Percentiles rank a stretch among this genome's conserved stretches.
These are phyloP conservation scores for Microthlaspi erraticum DNA, from an alignment of 345 rosid species.

Conservation along the genomic window DNA sequence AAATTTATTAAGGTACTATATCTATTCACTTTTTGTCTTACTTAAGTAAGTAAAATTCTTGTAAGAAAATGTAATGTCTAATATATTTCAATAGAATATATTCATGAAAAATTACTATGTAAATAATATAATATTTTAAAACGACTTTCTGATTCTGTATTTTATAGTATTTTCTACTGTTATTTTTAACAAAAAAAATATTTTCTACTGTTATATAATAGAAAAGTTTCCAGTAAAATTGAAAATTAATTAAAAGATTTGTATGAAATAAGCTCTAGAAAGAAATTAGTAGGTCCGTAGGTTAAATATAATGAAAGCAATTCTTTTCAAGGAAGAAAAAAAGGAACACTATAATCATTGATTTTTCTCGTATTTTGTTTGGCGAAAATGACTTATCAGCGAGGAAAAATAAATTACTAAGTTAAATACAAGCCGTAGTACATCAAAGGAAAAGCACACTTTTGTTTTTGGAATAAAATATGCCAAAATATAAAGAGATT, in stretches of 20 bases:
- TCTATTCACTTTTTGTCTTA: too few species aligned
- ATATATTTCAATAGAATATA: neutral
- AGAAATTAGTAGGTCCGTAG: conserved; percentile 25
- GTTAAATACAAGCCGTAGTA: conserved; percentile 29
- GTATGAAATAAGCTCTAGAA: neutral
- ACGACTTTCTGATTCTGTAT: neutral
- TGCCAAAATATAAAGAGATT: neutral
- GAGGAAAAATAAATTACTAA: conserved; percentile 33
- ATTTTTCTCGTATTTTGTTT: conserved; percentile 38
- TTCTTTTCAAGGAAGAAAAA: conserved; percentile 2
- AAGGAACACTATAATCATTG: conserved; percentile 24
- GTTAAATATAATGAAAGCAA: conserved; percentile 26
- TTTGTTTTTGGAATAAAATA: conserved; percentile 34
- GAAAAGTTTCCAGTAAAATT: too few species aligned
- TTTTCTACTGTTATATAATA: neutral
- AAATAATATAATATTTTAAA: neutral
- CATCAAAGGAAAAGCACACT: conserved; percentile 33
- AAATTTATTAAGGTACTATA: too few species aligned
- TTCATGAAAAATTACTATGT: neutral
- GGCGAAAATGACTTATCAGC: conserved; percentile 41
- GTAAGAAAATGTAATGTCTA: neutral
- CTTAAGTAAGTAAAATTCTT: too few species aligned
- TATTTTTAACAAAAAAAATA: too few species aligned
- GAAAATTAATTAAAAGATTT: neutral
- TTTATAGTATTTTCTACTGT: neutral